Evolutionary conservation across 768 basidiomycete genomes (phyloP).

Genomic region (Rickenella mellea): DNA sequence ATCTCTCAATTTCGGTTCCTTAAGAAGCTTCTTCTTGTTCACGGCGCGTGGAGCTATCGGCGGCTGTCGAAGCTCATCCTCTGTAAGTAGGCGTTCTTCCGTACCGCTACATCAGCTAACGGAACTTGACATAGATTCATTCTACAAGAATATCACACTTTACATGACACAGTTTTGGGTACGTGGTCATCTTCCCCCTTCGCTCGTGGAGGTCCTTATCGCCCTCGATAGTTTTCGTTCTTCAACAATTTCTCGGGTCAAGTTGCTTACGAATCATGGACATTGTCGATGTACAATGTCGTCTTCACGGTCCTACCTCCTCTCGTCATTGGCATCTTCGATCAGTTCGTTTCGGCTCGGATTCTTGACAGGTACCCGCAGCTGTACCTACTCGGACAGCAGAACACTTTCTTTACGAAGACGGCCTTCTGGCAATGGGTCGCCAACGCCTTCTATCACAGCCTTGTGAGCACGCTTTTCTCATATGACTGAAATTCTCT

Average conservation of each 20-base stretch:
- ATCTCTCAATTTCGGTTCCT: conserved; percentile 96
- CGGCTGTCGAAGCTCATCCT: conserved; percentile 91
- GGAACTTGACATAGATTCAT: conserved; percentile 76
- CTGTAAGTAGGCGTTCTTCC: conserved; percentile 44
- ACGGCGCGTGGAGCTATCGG: conserved; percentile 98
- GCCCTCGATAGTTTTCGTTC: conserved; percentile 77
- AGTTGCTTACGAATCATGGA: conserved; percentile 98
- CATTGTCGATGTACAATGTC: conserved; percentile 93
- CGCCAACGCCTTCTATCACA: conserved; percentile 83
- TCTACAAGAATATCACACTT: conserved; percentile 97
- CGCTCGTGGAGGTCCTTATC: conserved; percentile 6
- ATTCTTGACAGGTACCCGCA: conserved; percentile 97
- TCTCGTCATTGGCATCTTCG: conserved; percentile 94
- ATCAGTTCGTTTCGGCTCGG: conserved; percentile 96
- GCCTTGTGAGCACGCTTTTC: conserved; percentile 45
- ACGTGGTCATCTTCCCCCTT: conserved; percentile 11
- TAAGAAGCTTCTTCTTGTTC: conserved; percentile 91
- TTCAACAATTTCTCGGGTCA: conserved; percentile 99
- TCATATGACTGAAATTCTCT: neutral
- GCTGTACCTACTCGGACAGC: conserved; percentile 88
- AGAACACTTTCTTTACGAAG: conserved; percentile 87
- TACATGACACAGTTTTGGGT: conserved; percentile 99
- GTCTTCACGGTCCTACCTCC: conserved; percentile 94
- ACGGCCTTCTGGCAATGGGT: conserved; percentile 92
- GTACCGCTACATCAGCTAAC: conserved; percentile 6